Evolutionary conservation across 2,329 filamentous ascomycete species (phyloP), one percentile per base, ranked within the genome.

Genomic region (Sporothrix brunneoviolacea): DNA sequence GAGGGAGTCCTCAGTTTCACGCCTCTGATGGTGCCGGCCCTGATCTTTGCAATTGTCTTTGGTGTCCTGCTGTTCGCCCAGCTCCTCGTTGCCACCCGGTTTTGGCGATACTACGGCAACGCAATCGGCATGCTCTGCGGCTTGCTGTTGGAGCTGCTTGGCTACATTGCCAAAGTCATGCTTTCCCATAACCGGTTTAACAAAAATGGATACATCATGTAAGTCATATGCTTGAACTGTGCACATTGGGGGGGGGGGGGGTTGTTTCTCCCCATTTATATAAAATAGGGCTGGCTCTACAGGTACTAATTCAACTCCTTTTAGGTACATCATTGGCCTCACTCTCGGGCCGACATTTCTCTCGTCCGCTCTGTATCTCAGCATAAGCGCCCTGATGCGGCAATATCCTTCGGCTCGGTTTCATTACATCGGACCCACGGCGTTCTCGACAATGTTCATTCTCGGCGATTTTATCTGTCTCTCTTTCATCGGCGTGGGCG

Each of bases 201-300:
- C 52, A 59, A 57, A 41, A 52, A 56, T 21, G 56, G 30, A 8
- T 58, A 58, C 46, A 59, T 59, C 24, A 56, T 59, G 54, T 57
- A 45, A 9, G 48, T n/a, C 4, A 2, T n/a, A n/a, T 27, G 21
- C 24, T 5, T 6, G 24, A 10, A 28, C 6, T 10, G 37, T 30
- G 12, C 22, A 39, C 43, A n/a, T n/a, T n/a, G n/a, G n/a, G n/a
- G n/a, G n/a, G n/a, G n/a, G n/a, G n/a, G n/a, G n/a, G n/a, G n/a
- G n/a, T n/a, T n/a, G n/a, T n/a, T n/a, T n/a, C n/a, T n/a, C n/a
- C n/a, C n/a, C n/a, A n/a, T n/a, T n/a, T n/a, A n/a, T n/a, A n/a
- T n/a, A n/a, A n/a, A n/a, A n/a, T n/a, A n/a, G n/a, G n/a, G n/a
- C n/a, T n/a, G n/a, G n/a, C n/a, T 43, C 3, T 39, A 3, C 24